phyloP scores from a whole-genome alignment of 2,329 filamentous ascomycete species.

The Monilinia fructicola region DNA sequence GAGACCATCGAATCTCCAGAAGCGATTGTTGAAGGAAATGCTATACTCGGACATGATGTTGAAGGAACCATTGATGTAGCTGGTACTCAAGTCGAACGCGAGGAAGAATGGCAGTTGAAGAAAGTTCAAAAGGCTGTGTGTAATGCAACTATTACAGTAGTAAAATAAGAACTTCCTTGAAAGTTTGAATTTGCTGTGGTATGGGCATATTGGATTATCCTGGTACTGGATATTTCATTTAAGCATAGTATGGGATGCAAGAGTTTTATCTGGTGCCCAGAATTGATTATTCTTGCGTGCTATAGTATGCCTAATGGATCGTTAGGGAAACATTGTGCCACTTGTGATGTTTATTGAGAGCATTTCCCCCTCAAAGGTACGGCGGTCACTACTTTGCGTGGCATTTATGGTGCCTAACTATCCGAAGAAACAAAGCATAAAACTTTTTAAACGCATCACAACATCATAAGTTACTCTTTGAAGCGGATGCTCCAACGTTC shows the following conservation, averaged over 20 bases:
- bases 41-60: conserved; percentile 42
- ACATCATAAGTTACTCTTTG: conserved; percentile 27
- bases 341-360: conserved; percentile 27
- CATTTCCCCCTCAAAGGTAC: conserved; percentile 30
- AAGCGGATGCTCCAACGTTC: conserved; percentile 24
- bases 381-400: conserved; percentile 45
- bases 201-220: conserved; percentile 28
- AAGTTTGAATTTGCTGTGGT: conserved; percentile 44
- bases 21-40: conserved; percentile 43
- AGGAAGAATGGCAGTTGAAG: conserved; percentile 42
- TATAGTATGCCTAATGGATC: conserved; percentile 23
- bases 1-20: conserved; percentile 38
- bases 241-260: neutral
- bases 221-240: neutral
- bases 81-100: conserved; percentile 43
- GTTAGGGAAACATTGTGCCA: conserved; percentile 26
- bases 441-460: conserved; percentile 38
- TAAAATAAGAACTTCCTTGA: conserved; percentile 40
- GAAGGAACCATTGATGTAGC: conserved; percentile 46
- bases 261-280: neutral
- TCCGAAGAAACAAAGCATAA: conserved; percentile 41
- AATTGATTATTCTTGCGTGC: neutral
- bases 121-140: conserved; percentile 43
- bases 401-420: conserved; percentile 42
- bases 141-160: conserved; percentile 41